Conservation (phyloP, 2,329 filamentous ascomycete genomes). For the Ceratocystis alfenasii region DNA sequence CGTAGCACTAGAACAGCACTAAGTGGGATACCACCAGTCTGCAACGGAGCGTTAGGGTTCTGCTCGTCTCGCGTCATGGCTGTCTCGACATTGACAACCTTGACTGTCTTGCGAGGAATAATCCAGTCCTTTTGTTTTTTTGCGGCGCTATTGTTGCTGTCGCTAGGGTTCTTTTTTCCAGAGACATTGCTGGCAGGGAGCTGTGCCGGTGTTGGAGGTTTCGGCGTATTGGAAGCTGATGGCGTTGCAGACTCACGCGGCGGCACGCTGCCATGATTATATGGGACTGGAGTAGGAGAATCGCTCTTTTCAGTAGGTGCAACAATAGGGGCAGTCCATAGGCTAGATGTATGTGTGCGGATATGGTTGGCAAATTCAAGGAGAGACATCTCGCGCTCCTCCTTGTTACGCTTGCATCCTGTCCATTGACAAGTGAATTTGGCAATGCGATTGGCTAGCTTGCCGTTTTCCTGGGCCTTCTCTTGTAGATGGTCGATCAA, state of each 20-base stretch:
- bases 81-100: slow-evolving; percentile 45
- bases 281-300: neutral
- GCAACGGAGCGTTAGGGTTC: slow-evolving; percentile 44
- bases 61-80: slow-evolving; percentile 44
- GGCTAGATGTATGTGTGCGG: slow-evolving; percentile 51
- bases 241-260: neutral
- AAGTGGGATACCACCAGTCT: slow-evolving; percentile 67
- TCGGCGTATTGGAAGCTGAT: slow-evolving; percentile 6
- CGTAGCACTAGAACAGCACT: slow-evolving; percentile 65
- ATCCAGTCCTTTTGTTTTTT: slow-evolving; percentile 34
- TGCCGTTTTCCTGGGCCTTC: slow-evolving; percentile 42
- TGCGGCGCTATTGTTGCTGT: neutral
- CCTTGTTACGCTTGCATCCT: slow-evolving; percentile 47
- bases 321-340: slow-evolving; percentile 10
- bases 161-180: neutral
- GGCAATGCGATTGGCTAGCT: slow-evolving; percentile 43
- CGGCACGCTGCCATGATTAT: neutral
- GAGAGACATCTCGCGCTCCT: slow-evolving; percentile 36
- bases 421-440: slow-evolving; percentile 55
- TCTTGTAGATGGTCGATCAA: slow-evolving; percentile 51
- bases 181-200: slow-evolving; percentile 9
- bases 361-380: slow-evolving; percentile 50
- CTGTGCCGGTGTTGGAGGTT: slow-evolving; percentile 15
- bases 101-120: slow-evolving; percentile 44
- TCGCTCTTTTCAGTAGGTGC: neutral